Conservation (phyloP, 106 monocot species). For the Phalaenopsis aphrodite region DNA sequence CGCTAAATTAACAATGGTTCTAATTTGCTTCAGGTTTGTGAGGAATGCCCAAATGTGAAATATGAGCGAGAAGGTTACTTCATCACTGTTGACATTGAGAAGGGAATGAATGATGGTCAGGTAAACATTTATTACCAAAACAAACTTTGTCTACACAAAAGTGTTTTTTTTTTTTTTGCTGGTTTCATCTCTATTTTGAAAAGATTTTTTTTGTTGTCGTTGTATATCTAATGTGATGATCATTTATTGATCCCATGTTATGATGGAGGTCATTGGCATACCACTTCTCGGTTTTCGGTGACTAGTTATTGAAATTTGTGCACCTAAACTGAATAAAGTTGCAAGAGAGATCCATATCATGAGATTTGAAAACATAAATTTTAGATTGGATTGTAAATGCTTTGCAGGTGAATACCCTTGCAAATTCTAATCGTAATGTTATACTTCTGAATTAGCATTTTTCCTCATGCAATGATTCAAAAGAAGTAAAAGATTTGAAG, state of each 20-base stretch:
- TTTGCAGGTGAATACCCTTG: no score
- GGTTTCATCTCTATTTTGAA: not conserved
- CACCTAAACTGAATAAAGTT: not conserved
- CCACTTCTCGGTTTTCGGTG: not conserved
- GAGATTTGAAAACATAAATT: not conserved
- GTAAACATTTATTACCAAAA: constrained; percentile 19
- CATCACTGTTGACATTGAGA: constrained; percentile 93
- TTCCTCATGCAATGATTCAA: no score
- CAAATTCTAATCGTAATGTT: no score
- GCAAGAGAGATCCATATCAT: not conserved
- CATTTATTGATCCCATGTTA: not conserved
- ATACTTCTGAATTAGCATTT: no score
- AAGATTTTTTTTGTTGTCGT: not conserved
- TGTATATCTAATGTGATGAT: not conserved
- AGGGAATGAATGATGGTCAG: constrained; percentile 93
- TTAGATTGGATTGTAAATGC: no score
- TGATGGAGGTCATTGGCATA: not conserved
- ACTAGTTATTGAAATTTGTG: not conserved
- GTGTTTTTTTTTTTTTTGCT: not conserved
- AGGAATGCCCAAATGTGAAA: constrained; percentile 92
- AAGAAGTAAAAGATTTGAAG: no score
- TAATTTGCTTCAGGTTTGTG: constrained; percentile 62
- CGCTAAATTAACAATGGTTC: not conserved
- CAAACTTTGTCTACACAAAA: not conserved
- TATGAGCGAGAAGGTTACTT: constrained; percentile 87